Conservation (phyloP, 2,329 filamentous ascomycete species). For the Alternaria infectoria region DNA sequence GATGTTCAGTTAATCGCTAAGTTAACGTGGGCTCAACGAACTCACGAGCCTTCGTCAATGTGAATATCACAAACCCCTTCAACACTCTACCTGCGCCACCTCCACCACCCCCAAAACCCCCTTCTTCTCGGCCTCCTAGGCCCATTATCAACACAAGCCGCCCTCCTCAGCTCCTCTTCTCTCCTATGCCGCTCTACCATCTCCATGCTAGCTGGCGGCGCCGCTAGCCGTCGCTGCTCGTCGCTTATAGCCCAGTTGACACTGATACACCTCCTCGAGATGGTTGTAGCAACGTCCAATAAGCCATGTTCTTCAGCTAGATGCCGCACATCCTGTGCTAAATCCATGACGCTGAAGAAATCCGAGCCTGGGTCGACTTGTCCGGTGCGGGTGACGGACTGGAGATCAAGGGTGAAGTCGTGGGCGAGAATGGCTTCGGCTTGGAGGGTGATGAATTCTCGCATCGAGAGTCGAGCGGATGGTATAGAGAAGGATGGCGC, state of each 20-base stretch:
- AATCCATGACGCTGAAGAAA: background rate
- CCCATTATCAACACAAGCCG: background rate
- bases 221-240: background rate
- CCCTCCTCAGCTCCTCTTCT: background rate
- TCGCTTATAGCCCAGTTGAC: no score
- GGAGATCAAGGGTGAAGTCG: background rate
- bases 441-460: background rate
- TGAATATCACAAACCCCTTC: background rate
- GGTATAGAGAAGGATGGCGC: no score
- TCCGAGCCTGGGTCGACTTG: background rate
- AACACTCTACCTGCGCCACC: background rate
- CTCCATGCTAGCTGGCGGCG: background rate
- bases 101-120: background rate
- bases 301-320: background rate
- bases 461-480: background rate
- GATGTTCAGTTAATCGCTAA: no score
- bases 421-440: background rate
- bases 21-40: no score
- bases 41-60: background rate
- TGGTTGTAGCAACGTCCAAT: background rate
- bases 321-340: background rate
- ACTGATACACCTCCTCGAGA: background rate
- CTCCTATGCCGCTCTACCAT: background rate
- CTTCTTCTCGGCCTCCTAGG: background rate
- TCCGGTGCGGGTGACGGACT: background rate